Conservation (phyloP, 371 early-diverging fungal genomes). For the Phascolomyces articulosus region DNA sequence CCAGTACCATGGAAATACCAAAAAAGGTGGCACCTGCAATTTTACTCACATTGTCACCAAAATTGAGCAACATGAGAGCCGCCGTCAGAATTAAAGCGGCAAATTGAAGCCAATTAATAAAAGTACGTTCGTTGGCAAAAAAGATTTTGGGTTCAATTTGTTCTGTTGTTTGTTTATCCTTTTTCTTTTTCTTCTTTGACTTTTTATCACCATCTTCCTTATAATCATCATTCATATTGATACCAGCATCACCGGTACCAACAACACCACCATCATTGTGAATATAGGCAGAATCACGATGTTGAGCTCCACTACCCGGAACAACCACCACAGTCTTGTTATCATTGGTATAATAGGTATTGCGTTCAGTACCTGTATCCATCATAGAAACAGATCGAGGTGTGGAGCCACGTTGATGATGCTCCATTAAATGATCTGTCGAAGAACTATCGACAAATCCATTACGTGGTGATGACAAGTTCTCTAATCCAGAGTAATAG, state of each 20-base stretch:
- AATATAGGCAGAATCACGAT: too few species aligned
- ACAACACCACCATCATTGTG: too few species aligned
- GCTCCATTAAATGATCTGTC: slow-evolving; percentile 10
- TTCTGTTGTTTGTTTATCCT: slow-evolving; percentile 20
- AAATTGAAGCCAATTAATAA: slow-evolving; percentile 83
- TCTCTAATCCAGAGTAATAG: background rate
- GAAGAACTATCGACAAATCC: slow-evolving; percentile 8
- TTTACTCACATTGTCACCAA: slow-evolving; percentile 66
- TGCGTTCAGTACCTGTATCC: background rate
- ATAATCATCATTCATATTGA: background rate
- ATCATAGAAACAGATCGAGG: background rate
- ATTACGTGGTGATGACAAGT: background rate
- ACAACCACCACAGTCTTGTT: background rate
- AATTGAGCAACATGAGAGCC: slow-evolving; percentile 74
- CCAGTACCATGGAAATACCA: slow-evolving; percentile 69
- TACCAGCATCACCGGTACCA: too few species aligned
- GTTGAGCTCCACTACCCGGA: too few species aligned
- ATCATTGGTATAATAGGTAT: slow-evolving; percentile 5
- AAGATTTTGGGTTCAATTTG: slow-evolving; percentile 93
- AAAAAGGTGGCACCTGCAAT: slow-evolving; percentile 74
- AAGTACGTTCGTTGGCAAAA: slow-evolving; percentile 98
- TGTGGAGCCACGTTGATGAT: background rate
- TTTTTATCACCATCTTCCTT: slow-evolving; percentile 2
- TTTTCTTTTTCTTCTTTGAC: slow-evolving; percentile 19
- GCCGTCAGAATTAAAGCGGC: slow-evolving; percentile 63